Percentiles rank a stretch among this genome's conserved stretches.
phyloP scores from a whole-genome alignment of 169 alveolate genomes.

The Plasmodium blacklocki region DNA sequence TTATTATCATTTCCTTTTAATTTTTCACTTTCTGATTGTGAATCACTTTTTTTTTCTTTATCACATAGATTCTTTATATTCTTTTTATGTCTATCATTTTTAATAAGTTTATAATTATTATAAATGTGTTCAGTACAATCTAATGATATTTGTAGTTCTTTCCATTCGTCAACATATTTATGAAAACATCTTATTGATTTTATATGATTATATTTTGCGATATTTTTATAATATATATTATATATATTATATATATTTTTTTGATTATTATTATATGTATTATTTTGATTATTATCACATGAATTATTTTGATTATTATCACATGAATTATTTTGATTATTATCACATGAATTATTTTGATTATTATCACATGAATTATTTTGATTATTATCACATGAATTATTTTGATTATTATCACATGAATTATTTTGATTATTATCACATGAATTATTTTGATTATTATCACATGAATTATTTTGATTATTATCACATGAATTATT shows the following conservation, averaged over 20 bases:
- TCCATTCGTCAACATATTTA: conserved; percentile 38
- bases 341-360: neutral
- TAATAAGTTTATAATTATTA: no score
- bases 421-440: neutral
- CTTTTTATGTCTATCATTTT: neutral
- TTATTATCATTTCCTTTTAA: neutral
- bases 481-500: neutral
- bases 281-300: neutral
- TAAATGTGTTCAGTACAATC: neutral
- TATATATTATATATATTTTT: neutral
- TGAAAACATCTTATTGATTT: conserved; percentile 20
- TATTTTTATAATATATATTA: neutral
- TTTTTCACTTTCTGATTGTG: neutral
- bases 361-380: neutral
- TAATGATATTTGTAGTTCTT: neutral
- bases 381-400: neutral
- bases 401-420: neutral
- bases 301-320: neutral
- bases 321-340: neutral
- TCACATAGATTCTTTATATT: neutral
- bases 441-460: neutral
- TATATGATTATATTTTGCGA: neutral
- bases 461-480: neutral
- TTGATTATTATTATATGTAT: no score
- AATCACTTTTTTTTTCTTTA: neutral